A percentile compares a stretch with the other conserved stretches of the same genome.
phyloP scores from a whole-genome alignment of 129 eudicot genomes.

The Ambrosia trifida region DNA sequence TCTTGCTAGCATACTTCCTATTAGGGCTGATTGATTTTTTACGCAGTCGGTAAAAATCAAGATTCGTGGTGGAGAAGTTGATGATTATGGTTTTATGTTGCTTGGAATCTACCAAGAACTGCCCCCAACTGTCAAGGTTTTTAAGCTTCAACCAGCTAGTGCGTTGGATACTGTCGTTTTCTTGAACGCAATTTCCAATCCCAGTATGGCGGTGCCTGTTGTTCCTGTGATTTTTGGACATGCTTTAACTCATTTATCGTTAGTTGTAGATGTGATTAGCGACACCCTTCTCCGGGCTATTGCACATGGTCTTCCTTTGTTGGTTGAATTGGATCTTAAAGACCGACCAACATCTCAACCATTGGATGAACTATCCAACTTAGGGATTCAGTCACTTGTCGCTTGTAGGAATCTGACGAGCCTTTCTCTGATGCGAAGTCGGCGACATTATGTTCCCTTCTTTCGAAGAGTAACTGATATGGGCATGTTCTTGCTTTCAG shows the following conservation, averaged over 20 bases:
- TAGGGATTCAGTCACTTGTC: slow-evolving; percentile 49
- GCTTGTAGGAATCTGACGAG: slow-evolving; percentile 41
- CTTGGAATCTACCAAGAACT: slow-evolving; percentile 32
- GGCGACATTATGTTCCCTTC: slow-evolving; percentile 20
- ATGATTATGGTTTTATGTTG: slow-evolving; percentile 26
- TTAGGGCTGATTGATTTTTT: background rate
- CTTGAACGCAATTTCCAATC: slow-evolving; percentile 10
- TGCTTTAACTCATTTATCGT: slow-evolving; percentile 46
- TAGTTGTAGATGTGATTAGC: slow-evolving; percentile 51
- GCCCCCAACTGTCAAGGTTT: slow-evolving; percentile 47
- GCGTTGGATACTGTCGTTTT: slow-evolving; percentile 27
- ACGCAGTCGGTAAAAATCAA: slow-evolving; percentile 53
- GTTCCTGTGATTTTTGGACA: slow-evolving; percentile 11
- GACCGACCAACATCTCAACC: slow-evolving; percentile 50
- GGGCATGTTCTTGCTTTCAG: slow-evolving; percentile 65
- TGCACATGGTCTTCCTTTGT: slow-evolving; percentile 43
- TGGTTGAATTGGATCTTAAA: slow-evolving; percentile 68
- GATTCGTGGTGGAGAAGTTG: slow-evolving; percentile 40
- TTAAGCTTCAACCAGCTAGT: slow-evolving; percentile 50
- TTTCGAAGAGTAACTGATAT: slow-evolving; percentile 50
- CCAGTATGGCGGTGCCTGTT: background rate
- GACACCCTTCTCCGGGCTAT: slow-evolving; percentile 46
- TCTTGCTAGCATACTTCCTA: background rate
- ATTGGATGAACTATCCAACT: slow-evolving; percentile 45
- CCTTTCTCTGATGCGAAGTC: slow-evolving; percentile 58